A percentile compares a stretch with the other conserved stretches of the same genome.
Evolutionary conservation across 2,329 filamentous ascomycete species (phyloP).

Genomic region (Exophiala sp.): DNA sequence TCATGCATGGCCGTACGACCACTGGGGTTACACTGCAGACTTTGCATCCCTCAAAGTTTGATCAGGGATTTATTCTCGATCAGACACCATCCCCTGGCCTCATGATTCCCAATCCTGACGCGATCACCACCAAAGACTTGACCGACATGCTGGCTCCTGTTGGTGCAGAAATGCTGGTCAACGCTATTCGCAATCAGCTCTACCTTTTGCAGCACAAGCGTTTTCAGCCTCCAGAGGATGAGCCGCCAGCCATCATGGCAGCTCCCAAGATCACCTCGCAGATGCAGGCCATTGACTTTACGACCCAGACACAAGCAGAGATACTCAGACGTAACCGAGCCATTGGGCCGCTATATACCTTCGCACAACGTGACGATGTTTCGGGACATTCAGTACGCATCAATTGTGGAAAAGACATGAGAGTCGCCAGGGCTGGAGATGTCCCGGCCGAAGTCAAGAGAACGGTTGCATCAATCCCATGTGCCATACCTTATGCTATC

Average conservation of each 20-base stretch:
- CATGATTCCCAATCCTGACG: slow-evolving; percentile 51
- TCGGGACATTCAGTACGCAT: slow-evolving; percentile 4
- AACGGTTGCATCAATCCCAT: slow-evolving; percentile 18
- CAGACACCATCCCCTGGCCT: slow-evolving; percentile 62
- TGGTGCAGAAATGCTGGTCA: slow-evolving; percentile 69
- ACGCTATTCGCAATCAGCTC: slow-evolving; percentile 58
- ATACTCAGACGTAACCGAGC: slow-evolving; percentile 44
- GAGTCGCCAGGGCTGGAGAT: slow-evolving; percentile 10
- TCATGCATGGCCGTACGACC: slow-evolving; percentile 58
- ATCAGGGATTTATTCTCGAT: slow-evolving; percentile 70
- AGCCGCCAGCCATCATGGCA: slow-evolving; percentile 39
- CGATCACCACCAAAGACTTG: slow-evolving; percentile 55
- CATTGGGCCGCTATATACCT: slow-evolving; percentile 19
- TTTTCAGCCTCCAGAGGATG: slow-evolving; percentile 31
- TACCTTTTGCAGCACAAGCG: slow-evolving; percentile 62
- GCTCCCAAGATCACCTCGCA: slow-evolving; percentile 71
- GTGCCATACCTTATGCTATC: slow-evolving; percentile 38
- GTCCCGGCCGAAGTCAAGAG: slow-evolving; percentile 10
- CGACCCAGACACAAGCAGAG: slow-evolving; percentile 50
- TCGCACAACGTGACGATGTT: background rate
- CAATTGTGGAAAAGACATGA: slow-evolving; percentile 18
- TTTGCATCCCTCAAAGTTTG: slow-evolving; percentile 70
- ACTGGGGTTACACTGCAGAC: slow-evolving; percentile 87
- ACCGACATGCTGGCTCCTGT: slow-evolving; percentile 55
- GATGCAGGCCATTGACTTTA: slow-evolving; percentile 63